Conservation (phyloP, 495 filamentous ascomycete species). For the Penicillium cinerascens region DNA sequence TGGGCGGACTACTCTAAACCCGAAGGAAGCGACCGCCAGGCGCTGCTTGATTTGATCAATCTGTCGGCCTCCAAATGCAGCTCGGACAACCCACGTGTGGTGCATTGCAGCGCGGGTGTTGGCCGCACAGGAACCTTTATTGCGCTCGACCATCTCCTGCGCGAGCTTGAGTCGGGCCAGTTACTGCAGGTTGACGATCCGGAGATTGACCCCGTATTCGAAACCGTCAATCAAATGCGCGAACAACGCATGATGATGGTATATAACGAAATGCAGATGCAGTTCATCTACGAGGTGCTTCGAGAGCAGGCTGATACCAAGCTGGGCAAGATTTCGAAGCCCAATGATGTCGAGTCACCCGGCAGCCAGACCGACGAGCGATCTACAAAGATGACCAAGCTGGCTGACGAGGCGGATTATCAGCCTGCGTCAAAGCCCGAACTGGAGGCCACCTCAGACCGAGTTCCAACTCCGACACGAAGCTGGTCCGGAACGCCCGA, state of each 20-base stretch:
- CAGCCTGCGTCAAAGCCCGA: slow-evolving; percentile 37
- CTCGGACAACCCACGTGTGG: slow-evolving; percentile 72
- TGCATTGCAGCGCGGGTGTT: slow-evolving; percentile 94
- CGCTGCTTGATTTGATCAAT: slow-evolving; percentile 74
- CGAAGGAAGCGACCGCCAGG: slow-evolving; percentile 69
- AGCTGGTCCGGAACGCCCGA: slow-evolving; percentile 32
- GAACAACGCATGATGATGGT: slow-evolving; percentile 97
- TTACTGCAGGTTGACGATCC: slow-evolving; percentile 46
- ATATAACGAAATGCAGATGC: slow-evolving; percentile 79
- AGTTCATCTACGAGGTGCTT: slow-evolving; percentile 87
- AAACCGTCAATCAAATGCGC: slow-evolving; percentile 75
- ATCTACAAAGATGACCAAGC: slow-evolving; percentile 41
- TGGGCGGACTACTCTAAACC: slow-evolving; percentile 96
- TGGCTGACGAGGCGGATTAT: slow-evolving; percentile 33
- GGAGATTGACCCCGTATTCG: slow-evolving; percentile 60
- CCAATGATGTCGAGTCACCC: slow-evolving; percentile 10
- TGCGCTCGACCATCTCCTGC: slow-evolving; percentile 82
- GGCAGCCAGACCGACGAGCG: slow-evolving; percentile 26
- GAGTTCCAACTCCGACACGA: slow-evolving; percentile 23
- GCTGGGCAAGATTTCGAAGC: slow-evolving; percentile 28
- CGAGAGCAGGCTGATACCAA: slow-evolving; percentile 64
- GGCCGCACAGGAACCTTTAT: slow-evolving; percentile 95
- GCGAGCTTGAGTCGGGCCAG: slow-evolving; percentile 73
- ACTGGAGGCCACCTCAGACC: slow-evolving; percentile 32
- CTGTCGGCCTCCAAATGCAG: slow-evolving; percentile 69